Evolutionary conservation across 176 grass and related monocot genomes (phyloP), one percentile per base, ranked within the genome.

Genomic region (Aechmea fasciata): DNA sequence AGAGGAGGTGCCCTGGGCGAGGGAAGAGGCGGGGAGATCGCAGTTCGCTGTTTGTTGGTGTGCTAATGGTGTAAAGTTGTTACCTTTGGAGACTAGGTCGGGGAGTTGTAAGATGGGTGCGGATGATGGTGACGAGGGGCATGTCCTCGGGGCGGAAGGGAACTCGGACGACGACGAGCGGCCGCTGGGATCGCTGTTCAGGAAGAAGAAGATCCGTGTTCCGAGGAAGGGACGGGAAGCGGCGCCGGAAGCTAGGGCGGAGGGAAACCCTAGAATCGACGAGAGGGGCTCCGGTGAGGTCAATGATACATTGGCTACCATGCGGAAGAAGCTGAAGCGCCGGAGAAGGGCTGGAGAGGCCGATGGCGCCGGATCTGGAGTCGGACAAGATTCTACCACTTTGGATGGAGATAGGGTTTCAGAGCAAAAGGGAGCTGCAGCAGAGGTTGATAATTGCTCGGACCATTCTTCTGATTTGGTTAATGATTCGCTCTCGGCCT

Each of bases 251-350:
- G 52, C 23, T 74, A 78, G 55, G 65, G 74, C 65, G 55, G 79
- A 82, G 25, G 78, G 68, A 77, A 77, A 69, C 69, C 64, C 78
- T 65, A 74, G 63, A 2, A 48, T 69, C 33, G 67, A 68, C 5
- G n/a, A 54, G 59, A 41, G 54, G 49, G 49, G 13, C 65, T 77
- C 64, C 28, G 80, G 84, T 22, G 84, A 85, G 84, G 90, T 99
- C 75, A 81, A 90, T 70, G 87, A 99, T 65, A 99, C 94, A 74
- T 83, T 99, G 80, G 89, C 94, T 50, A 72, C 55, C 8, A 93
- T 99, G 81, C 90, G 50, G 82, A 93, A 87, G 79, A 99, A 90
- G 67, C 51, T 99, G 79, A 93, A 81, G 82, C 75, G 83, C 54
- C 90, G 80, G 61, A 99, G 90, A 84, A 93, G 71, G 80, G 86